Evolutionary conservation across 371 early-diverging fungal genomes (phyloP).

Genomic region (Chytridium lagenaria): DNA sequence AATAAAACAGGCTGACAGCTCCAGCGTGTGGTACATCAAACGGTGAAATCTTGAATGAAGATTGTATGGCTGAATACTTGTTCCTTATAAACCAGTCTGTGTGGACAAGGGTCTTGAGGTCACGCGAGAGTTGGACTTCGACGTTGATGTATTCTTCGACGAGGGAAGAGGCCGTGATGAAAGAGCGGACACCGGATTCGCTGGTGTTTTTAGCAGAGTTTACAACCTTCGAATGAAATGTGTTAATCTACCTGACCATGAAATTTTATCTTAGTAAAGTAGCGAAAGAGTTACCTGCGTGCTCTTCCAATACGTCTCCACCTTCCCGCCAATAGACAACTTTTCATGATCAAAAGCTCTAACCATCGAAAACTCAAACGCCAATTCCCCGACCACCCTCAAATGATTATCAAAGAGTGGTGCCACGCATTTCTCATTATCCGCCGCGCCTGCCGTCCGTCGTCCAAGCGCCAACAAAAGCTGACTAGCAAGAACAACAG

Average conservation of each 20-base stretch:
- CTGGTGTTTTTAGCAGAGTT: slow-evolving; percentile 21
- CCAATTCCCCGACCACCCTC: slow-evolving; percentile 87
- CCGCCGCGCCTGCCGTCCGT: slow-evolving; percentile 48
- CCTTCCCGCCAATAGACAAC: slow-evolving; percentile 88
- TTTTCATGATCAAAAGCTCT: slow-evolving; percentile 86
- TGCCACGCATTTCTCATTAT: slow-evolving; percentile 58
- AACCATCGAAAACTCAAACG: slow-evolving; percentile 81
- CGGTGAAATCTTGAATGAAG: neutral
- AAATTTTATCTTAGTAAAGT: too few species aligned
- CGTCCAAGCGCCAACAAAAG: slow-evolving; percentile 53
- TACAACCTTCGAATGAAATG: slow-evolving; percentile 32
- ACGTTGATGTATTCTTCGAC: slow-evolving; percentile 74
- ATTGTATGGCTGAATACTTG: too few species aligned
- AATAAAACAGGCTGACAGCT: neutral
- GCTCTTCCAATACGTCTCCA: slow-evolving; percentile 97
- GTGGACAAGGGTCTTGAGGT: slow-evolving; percentile 88
- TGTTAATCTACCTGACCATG: too few species aligned
- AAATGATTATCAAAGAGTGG: slow-evolving; percentile 89
- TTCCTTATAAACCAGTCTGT: slow-evolving; percentile 61
- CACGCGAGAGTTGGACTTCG: slow-evolving; percentile 88
- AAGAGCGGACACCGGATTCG: slow-evolving; percentile 68
- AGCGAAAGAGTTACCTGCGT: slow-evolving; percentile 74
- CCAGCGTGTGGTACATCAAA: neutral
- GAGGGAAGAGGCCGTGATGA: slow-evolving; percentile 68
- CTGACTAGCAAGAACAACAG: slow-evolving; percentile 76